Evolutionary conservation across 2,329 filamentous ascomycete genomes (phyloP).

Genomic region (Xylariaceae sp.): DNA sequence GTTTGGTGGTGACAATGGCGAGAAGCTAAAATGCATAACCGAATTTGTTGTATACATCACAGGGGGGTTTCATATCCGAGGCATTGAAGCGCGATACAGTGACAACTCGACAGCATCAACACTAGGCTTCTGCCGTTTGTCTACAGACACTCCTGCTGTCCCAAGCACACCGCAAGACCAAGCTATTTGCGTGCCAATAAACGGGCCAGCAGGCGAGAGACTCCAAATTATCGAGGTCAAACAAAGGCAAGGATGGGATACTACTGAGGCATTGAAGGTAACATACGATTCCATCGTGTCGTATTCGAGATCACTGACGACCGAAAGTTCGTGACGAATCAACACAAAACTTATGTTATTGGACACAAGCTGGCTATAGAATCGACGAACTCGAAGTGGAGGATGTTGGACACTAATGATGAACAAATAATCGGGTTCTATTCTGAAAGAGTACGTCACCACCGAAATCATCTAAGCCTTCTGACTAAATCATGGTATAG

Average conservation of each 20-base stretch:
- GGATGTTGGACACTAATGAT: neutral
- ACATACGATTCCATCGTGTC: neutral
- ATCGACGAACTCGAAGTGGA: neutral
- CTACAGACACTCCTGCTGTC: neutral
- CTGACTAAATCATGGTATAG: no score
- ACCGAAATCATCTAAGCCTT: no score
- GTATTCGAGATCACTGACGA: neutral
- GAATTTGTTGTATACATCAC: neutral
- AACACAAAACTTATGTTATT: neutral
- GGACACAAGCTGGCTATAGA: neutral
- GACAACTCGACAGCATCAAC: neutral
- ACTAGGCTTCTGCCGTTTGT: neutral
- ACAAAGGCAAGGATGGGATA: neutral
- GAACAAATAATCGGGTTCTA: neutral
- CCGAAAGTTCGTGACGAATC: neutral
- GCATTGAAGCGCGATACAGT: neutral
- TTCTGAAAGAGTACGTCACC: neutral
- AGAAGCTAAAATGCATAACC: neutral
- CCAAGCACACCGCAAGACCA: neutral
- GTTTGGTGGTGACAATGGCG: neutral
- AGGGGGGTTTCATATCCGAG: neutral
- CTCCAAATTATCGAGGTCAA: neutral
- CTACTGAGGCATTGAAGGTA: neutral
- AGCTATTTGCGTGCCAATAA: neutral
- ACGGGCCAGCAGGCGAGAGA: neutral